Evolutionary conservation across 768 basidiomycete genomes (phyloP), one percentile per base, ranked within the genome.

Genomic region (Chlorophyllum brunneum): DNA sequence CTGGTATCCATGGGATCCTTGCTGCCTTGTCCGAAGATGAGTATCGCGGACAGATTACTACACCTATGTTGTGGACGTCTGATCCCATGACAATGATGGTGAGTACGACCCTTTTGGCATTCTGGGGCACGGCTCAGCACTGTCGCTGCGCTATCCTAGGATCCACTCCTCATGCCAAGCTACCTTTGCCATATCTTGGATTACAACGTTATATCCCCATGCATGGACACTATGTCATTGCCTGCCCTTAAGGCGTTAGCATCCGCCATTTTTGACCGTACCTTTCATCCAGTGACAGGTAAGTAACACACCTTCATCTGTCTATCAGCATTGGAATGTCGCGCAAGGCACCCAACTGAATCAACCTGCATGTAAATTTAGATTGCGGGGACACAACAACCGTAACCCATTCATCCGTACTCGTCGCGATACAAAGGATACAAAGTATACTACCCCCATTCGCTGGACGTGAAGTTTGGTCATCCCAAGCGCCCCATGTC

Each of bases 11-110:
- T 56, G 80, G 78, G 2, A 68, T 82, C 24, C 79, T 79, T 8
- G 70, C 76, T 15, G 79, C 77, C 1, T 68, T 81, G 4, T 75
- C 80, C 8, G 78, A 80, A 48, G 75, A 77, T 44, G 74, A 76
- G 47, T 66, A 69, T 46, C 69, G 73, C 49, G 72, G 71, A 37
- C 67, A 71, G 33, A 77, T 83, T 48, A 75, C 73, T 54, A 83
- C 83, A 2, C 75, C 78, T 5, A 79, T 80, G 72, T 44, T 52
- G 31, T 52, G 51, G 51, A 52, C 51, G n/a, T 27, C 49, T n/a
- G 49, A 45, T 78, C 79, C 15, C 65, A 62, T 31, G 58, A 65
- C 42, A 58, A 66, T 33, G 61, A 62, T 30, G 62, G 57, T 58
- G 50, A 56, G 52, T 59, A 44, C 26, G 56, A 54, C 38, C 54